Conservation (phyloP, 2,329 filamentous ascomycete genomes). For the Sclerotinia sclerotiorum region DNA sequence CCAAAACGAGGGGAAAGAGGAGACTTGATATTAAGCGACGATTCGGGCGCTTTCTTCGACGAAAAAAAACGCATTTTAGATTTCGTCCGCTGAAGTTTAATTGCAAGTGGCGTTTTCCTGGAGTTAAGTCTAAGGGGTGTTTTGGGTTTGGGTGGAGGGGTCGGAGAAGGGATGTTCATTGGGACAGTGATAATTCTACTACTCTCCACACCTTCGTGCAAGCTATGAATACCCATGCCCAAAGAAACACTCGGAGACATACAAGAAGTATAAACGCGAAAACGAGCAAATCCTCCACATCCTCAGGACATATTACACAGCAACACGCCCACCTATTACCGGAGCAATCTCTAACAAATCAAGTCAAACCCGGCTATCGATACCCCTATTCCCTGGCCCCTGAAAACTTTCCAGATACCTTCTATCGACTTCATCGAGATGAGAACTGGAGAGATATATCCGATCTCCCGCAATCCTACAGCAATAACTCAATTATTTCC, state of each 20-base stretch:
- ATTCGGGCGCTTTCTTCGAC: too few relatives aligned
- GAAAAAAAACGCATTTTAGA: too few relatives aligned
- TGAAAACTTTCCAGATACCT: not conserved
- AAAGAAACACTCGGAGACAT: too few relatives aligned
- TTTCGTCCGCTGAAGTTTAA: too few relatives aligned
- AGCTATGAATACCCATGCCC: not conserved
- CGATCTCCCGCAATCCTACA: not conserved
- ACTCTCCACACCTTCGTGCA: too few relatives aligned
- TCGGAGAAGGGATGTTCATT: too few relatives aligned
- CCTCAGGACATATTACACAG: fast-evolving
- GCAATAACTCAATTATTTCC: not conserved
- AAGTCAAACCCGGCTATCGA: not conserved
- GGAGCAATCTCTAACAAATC: not conserved
- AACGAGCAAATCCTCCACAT: not conserved
- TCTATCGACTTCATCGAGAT: not conserved
- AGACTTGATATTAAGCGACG: too few relatives aligned
- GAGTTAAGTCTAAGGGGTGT: not conserved
- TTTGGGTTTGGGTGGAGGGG: not conserved
- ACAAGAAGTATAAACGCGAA: not conserved
- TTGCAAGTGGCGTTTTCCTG: not conserved
- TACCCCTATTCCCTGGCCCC: not conserved
- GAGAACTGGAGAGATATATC: not conserved
- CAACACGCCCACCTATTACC: not conserved
- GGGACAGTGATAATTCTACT: not conserved
- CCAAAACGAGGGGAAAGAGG: too few relatives aligned